These are phyloP conservation scores for Ophioceras dolichostomum DNA, from an alignment of 2,329 filamentous ascomycete genomes.

Conservation along the genomic window DNA sequence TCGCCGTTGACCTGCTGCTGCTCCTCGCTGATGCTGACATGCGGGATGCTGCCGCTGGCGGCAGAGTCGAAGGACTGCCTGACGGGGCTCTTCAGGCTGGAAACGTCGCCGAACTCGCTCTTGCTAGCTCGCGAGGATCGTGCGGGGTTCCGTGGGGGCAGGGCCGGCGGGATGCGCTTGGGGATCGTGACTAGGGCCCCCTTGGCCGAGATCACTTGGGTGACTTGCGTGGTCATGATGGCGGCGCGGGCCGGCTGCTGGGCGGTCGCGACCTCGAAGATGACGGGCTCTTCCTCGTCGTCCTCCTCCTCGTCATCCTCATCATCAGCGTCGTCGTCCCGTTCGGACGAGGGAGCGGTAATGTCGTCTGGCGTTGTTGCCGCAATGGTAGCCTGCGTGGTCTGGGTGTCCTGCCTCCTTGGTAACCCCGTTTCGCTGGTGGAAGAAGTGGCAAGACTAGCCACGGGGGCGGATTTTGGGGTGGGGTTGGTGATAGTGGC, in stretches of 20 bases:
- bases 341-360: constrained; percentile 12
- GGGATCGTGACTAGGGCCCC: constrained; percentile 77
- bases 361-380: constrained; percentile 2
- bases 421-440: no score
- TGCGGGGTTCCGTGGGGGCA: constrained; percentile 67
- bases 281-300: constrained; percentile 51
- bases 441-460: no score
- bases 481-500: neutral
- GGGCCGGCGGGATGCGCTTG: constrained; percentile 63
- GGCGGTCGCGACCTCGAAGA: constrained; percentile 53
- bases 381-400: no score
- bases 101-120: constrained; percentile 50
- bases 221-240: constrained; percentile 49
- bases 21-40: no score
- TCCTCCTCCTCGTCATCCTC: constrained; percentile 35
- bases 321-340: constrained; percentile 24
- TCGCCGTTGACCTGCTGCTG: constrained; percentile 1
- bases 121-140: constrained; percentile 39
- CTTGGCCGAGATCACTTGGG: constrained; percentile 57
- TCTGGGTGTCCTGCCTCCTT: no score
- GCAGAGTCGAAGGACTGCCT: constrained; percentile 34
- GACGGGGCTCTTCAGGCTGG: constrained; percentile 35
- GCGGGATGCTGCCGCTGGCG: no score
- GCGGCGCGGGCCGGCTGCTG: constrained; percentile 45
- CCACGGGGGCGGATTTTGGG: no score